Base-by-base conservation (phyloP, 495 filamentous ascomycete genomes). In the Hypoxylon trugodes region DNA sequence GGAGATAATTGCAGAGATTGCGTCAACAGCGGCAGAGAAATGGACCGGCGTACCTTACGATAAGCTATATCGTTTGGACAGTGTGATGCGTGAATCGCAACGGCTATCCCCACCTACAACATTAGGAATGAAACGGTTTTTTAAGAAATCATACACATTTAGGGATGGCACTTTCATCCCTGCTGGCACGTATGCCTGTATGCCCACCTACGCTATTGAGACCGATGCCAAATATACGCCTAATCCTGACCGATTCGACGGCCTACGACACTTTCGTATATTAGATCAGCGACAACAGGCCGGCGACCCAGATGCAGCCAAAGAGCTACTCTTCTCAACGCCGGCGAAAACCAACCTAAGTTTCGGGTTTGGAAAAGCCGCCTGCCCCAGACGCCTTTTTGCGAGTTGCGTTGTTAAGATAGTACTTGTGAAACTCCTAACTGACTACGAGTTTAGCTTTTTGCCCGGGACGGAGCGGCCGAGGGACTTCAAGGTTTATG, bases 351-450 rank as follows among this genome's bases (percentile, higher is more conserved):
- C 2, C 26, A 4, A 16, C 15, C 51, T 73, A 4, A 33, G 54
- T 22, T 75, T 74, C 37, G 72, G 73, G 1, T 48, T 59, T 15
- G 72, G 69, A 1, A 57, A 51, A 12, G 24, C 35, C 8, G 59
- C 69, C 1, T 75, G 72, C 22, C 71, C 69, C 0, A 69, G 69
- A 0, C 59, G 69, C 1, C 60, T 57, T 22, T 65, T 73, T n/a
- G 61, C 65, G 0, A 47, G 42, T 1, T 16, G 10, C 3, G 45
- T 50, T 26, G 35, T 69, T 47, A 75, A 74, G 24, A 50, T 69
- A 8, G 51, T 65, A 3, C 35, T 70, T 3, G 52, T 49, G 12
- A 52, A 68, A 6, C 21, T 59, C 28, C 30, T 68, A 0, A 24
- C 19, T 0, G 18, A 51, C 5, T 68, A 59, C 24, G 65, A 68